These are phyloP conservation scores for Coemansia sp. DNA, from an alignment of 371 early-diverging fungal species.

Conservation along the genomic window DNA sequence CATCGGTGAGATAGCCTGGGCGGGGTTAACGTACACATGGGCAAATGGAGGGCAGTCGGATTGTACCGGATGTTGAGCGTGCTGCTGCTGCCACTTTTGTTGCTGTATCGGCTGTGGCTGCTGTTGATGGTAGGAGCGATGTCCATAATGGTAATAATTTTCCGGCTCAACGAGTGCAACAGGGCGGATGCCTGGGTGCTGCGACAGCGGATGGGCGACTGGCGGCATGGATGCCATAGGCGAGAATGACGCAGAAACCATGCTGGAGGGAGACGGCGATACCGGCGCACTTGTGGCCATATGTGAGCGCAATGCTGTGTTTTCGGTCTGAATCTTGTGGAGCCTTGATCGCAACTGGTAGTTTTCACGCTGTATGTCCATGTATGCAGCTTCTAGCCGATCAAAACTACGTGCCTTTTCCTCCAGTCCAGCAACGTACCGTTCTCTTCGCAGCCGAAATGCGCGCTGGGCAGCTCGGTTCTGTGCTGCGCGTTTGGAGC, in stretches of 20 bases:
- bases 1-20: too few species aligned
- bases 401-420: conserved; percentile 47
- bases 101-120: conserved; percentile 4
- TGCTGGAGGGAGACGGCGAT: conserved; percentile 19
- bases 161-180: conserved; percentile 13
- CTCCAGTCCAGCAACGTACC: conserved; percentile 44
- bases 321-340: conserved; percentile 28
- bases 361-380: conserved; percentile 43
- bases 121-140: neutral
- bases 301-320: conserved; percentile 21
- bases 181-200: neutral
- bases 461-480: conserved; percentile 48
- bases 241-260: conserved; percentile 9
- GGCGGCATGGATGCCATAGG: conserved; percentile 1
- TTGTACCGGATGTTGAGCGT: neutral
- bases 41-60: neutral
- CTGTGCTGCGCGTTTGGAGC: conserved; percentile 50
- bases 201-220: neutral
- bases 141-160: conserved; percentile 16
- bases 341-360: conserved; percentile 26
- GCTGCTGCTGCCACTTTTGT: conserved; percentile 4
- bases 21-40: neutral
- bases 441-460: conserved; percentile 43
- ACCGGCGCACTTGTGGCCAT: conserved; percentile 26
- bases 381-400: conserved; percentile 37